Evolutionary conservation across 495 filamentous ascomycete species (phyloP).

Genomic region (Aspergillus ostianus): DNA sequence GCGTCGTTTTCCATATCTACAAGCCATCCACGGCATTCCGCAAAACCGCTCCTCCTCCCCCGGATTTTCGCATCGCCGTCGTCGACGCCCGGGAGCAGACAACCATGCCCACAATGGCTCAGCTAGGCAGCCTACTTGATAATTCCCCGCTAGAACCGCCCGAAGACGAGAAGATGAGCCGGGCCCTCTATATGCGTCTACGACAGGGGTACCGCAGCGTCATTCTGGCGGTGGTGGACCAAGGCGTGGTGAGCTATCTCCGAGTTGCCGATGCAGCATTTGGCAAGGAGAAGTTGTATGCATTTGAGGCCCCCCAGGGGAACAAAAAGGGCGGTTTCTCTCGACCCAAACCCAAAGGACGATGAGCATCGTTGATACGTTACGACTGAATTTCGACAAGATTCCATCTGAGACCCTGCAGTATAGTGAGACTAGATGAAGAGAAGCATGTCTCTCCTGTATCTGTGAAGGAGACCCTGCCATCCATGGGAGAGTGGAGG

Average conservation of each 20-base stretch:
- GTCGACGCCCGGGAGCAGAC: constrained; percentile 68
- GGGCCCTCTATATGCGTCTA: constrained; percentile 63
- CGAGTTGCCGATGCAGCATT: constrained; percentile 78
- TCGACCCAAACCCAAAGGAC: constrained; percentile 34
- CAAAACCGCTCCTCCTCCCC: constrained; percentile 69
- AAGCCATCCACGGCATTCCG: constrained; percentile 70
- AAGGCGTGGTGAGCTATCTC: constrained; percentile 85
- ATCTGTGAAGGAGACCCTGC: constrained; percentile 29
- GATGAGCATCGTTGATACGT: constrained; percentile 1
- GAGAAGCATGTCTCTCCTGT: constrained; percentile 30
- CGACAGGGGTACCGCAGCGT: constrained; percentile 84
- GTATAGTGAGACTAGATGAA: not conserved
- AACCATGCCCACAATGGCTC: constrained; percentile 64
- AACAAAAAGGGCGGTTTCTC: constrained; percentile 36
- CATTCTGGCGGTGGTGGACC: constrained; percentile 82
- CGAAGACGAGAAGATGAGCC: constrained; percentile 45
- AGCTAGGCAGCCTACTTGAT: constrained; percentile 68
- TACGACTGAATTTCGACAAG: not conserved
- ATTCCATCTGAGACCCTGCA: not conserved
- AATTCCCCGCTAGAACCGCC: constrained; percentile 66
- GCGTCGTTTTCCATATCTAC: constrained; percentile 73
- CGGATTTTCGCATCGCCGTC: constrained; percentile 81
- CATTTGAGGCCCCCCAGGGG: constrained; percentile 22
- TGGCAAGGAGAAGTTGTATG: constrained; percentile 67
- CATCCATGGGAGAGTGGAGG: constrained; percentile 24